Base-by-base conservation (phyloP, 495 filamentous ascomycete species). In the Pyrenopolyporus hunteri region DNA sequence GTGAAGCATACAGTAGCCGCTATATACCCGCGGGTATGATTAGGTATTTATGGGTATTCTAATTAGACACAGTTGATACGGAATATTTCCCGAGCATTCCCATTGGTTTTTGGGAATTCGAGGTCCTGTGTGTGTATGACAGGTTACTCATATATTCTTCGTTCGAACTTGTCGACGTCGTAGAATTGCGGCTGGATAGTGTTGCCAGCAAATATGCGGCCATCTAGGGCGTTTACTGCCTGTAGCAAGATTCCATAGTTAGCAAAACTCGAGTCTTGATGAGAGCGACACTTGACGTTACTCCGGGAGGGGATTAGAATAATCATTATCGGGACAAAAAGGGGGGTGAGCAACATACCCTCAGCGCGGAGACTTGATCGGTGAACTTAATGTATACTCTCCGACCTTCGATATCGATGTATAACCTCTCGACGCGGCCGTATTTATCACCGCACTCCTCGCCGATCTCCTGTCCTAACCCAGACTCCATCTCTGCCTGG, bases 301-400 rank as follows among this genome's bases (percentile, higher is more conserved):
- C n/a, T n/a, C n/a, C n/a, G n/a, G n/a, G n/a, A n/a, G n/a, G n/a
- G n/a, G n/a, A n/a, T n/a, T n/a, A n/a, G n/a, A n/a, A n/a, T n/a
- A n/a, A n/a, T n/a, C n/a, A n/a, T n/a, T n/a, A n/a, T n/a, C n/a
- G n/a, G n/a, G n/a, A n/a, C n/a, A n/a, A n/a, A n/a, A n/a, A 16
- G 49, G 28, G 19, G 6, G 23, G 32, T 13, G 11, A 19, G 14
- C n/a, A 32, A 81, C 86, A 73, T 78, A 93, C 91, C 76, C 90
- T 81, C 53, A 97, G 68, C 35, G 92, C 94, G 35, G 87, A 91
- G 43, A 97, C 73, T 65, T 83, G 82, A 58, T 85, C 88, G 0
- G 87, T 90, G 68, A 98, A 98, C 74, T 93, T 89, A 64, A 98
- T 89, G 75, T 94, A 98, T 11, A 98, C 93, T 14, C 81, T 75